A percentile compares a stretch with the other conserved stretches of the same genome.
Conservation (phyloP, 106 monocot genomes). For the Iris macrosiphon region DNA sequence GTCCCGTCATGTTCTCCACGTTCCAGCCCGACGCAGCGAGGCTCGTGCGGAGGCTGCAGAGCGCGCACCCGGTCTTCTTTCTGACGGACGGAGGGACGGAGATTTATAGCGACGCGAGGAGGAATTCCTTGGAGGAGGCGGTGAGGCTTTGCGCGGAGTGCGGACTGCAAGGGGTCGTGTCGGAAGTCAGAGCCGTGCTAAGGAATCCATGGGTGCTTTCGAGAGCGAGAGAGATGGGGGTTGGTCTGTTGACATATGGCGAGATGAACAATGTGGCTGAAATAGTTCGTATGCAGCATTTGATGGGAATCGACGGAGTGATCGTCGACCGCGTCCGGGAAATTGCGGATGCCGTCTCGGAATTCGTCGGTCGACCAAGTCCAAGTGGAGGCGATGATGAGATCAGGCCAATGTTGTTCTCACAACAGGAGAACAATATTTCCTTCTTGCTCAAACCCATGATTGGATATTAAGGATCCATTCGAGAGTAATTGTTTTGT, state of each 20-base stretch:
- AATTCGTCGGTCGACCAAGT: background rate
- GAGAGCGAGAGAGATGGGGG: constrained; percentile 11
- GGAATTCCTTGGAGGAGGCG: constrained; percentile 39
- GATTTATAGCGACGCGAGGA: constrained; percentile 19
- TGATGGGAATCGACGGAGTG: constrained; percentile 44
- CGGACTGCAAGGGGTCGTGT: constrained; percentile 37
- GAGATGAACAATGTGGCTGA: constrained; percentile 30
- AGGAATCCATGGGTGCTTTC: constrained; percentile 12
- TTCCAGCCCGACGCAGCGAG: constrained; percentile 36
- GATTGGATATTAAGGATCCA: no score
- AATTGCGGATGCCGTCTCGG: constrained; percentile 14
- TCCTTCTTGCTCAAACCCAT: no score
- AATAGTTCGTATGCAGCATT: constrained; percentile 24
- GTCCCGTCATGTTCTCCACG: constrained; percentile 29
- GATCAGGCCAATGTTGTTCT: no score
- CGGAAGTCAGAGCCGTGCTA: constrained; percentile 26
- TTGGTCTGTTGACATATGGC: constrained; percentile 28
- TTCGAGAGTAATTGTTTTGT: no score
- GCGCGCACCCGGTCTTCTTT: constrained; percentile 20
- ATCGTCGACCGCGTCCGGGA: constrained; percentile 28
- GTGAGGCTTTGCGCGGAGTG: constrained; percentile 16
- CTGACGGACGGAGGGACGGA: constrained; percentile 28
- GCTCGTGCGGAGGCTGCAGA: constrained; percentile 10
- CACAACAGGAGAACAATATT: no score
- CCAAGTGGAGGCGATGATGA: no score